phyloP scores from a whole-genome alignment of 2,329 filamentous ascomycete species.

The Sphaceloma murrayae region DNA sequence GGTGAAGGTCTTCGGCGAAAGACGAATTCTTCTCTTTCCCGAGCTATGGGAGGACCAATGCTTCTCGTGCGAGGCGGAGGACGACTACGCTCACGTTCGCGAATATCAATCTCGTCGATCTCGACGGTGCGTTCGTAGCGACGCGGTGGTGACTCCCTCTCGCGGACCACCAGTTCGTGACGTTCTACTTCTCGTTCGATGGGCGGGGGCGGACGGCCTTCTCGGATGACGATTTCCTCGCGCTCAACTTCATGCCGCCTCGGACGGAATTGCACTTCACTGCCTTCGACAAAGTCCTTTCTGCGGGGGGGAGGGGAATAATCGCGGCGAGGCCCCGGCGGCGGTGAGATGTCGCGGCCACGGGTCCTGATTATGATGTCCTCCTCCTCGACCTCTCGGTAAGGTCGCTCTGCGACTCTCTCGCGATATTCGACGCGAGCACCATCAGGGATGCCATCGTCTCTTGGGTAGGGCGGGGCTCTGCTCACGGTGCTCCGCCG shows the following conservation, averaged over 20 bases:
- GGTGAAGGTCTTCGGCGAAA: slow-evolving; percentile 29
- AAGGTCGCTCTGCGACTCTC: background rate
- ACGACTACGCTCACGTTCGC: slow-evolving; percentile 28
- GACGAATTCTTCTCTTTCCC: slow-evolving; percentile 30
- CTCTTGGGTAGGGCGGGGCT: slow-evolving; percentile 8
- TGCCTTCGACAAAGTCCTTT: slow-evolving; percentile 24
- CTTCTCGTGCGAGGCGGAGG: slow-evolving; percentile 25
- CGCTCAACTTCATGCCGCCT: slow-evolving; percentile 19
- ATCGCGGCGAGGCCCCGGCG: slow-evolving; percentile 20
- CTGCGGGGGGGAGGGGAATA: slow-evolving; percentile 15
- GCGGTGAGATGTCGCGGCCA: slow-evolving; percentile 13
- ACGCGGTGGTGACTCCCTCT: slow-evolving; percentile 20
- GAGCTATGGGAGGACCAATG: slow-evolving; percentile 29
- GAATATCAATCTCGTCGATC: slow-evolving; percentile 30
- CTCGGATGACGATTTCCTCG: slow-evolving; percentile 20
- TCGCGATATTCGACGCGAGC: slow-evolving; percentile 14
- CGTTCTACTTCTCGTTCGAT: slow-evolving; percentile 28
- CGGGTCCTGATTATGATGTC: slow-evolving; percentile 22
- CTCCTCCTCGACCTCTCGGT: slow-evolving; percentile 19
- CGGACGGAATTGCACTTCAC: slow-evolving; percentile 30
- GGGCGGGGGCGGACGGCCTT: slow-evolving; percentile 18
- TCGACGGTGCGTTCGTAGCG: slow-evolving; percentile 20
- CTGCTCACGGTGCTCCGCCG: slow-evolving; percentile 9
- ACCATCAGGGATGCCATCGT: slow-evolving; percentile 2
- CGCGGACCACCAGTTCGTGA: slow-evolving; percentile 33